phyloP scores from a whole-genome alignment of 345 rosid species.

The Salix koriyanagi region DNA sequence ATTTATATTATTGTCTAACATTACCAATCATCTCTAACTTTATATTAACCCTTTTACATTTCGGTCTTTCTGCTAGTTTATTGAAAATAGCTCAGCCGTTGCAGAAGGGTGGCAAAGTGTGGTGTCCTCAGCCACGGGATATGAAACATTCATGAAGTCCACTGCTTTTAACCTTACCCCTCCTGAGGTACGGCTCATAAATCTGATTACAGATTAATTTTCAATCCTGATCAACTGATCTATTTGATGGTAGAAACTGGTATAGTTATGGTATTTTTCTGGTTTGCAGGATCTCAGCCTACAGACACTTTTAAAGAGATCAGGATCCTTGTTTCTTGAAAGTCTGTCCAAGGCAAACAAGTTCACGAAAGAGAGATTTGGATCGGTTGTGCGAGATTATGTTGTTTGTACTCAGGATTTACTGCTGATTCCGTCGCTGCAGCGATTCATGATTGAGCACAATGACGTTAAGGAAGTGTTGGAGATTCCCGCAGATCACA shows the following conservation, averaged over 20 bases:
- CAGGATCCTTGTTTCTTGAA: background rate
- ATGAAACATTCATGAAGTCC: slow-evolving; percentile 11
- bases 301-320: background rate
- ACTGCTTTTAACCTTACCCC: background rate
- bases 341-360: background rate
- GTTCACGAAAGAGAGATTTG: background rate
- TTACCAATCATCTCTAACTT: background rate
- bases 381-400: slow-evolving; percentile 9
- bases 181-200: background rate
- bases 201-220: background rate
- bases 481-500: slow-evolving; percentile 32
- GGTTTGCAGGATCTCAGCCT: background rate
- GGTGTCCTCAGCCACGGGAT: slow-evolving; percentile 14
- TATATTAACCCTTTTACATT: background rate
- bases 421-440: slow-evolving; percentile 1
- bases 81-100: background rate
- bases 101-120: background rate
- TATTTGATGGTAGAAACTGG: background rate
- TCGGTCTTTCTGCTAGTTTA: background rate
- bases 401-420: slow-evolving; percentile 32
- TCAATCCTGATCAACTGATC: background rate
- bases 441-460: slow-evolving; percentile 28
- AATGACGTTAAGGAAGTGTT: slow-evolving; percentile 22
- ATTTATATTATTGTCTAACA: too few species aligned
- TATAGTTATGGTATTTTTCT: background rate